phyloP scores from a whole-genome alignment of 805 yeast species.

The Kodamaea restingae region DNA sequence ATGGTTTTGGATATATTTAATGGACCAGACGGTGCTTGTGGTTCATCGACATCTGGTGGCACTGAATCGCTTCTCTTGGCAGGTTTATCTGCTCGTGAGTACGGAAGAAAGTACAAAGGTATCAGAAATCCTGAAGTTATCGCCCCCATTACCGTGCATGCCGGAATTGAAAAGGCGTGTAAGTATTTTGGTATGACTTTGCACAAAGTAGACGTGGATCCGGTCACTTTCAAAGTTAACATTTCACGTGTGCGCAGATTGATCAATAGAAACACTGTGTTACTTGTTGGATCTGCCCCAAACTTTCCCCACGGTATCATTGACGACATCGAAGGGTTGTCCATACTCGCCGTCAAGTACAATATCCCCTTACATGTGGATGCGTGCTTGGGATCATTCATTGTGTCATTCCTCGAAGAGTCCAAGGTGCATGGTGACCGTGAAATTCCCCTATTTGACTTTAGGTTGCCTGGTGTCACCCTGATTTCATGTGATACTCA shows the following conservation, averaged over 20 bases:
- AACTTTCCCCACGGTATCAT: conserved; percentile 95
- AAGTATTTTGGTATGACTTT: conserved; percentile 83
- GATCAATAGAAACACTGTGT: conserved; percentile 74
- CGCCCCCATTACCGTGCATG: conserved; percentile 88
- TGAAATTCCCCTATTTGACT: conserved; percentile 63
- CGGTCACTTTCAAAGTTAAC: conserved; percentile 64
- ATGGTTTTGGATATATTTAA: conserved; percentile 82
- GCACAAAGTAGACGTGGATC: conserved; percentile 74
- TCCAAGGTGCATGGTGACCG: conserved; percentile 46
- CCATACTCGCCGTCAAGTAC: conserved; percentile 59
- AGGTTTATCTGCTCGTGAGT: conserved; percentile 82
- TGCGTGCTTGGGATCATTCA: conserved; percentile 91
- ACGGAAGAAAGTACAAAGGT: conserved; percentile 55
- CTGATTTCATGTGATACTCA: conserved; percentile 99
- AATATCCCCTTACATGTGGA: conserved; percentile 91
- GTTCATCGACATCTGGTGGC: conserved; percentile 90
- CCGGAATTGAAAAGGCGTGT: conserved; percentile 92
- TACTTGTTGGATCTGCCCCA: conserved; percentile 92
- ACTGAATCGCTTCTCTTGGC: conserved; percentile 88
- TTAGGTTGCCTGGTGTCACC: conserved; percentile 84
- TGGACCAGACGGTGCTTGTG: conserved; percentile 59
- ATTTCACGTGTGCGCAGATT: conserved; percentile 55
- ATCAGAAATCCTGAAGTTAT: conserved; percentile 75
- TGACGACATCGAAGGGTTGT: conserved; percentile 77
- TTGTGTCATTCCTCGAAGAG: conserved; percentile 72